Conservation (phyloP, 148 eudicot species). For the Silene latifolia region DNA sequence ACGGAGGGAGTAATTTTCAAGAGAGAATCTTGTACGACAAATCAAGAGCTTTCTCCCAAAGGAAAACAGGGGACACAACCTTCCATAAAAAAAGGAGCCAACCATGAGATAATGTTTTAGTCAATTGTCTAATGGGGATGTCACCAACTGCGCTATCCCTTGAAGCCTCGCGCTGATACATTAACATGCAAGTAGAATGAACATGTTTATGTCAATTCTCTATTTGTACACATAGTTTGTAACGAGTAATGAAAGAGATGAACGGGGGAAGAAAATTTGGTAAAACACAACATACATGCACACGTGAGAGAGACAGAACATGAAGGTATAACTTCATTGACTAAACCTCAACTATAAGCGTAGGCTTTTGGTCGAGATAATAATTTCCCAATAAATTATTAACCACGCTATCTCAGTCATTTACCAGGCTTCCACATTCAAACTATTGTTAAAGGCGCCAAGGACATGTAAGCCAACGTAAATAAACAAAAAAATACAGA, state of each 20-base stretch:
- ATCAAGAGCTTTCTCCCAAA: neutral
- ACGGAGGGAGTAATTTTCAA: neutral
- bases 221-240: neutral
- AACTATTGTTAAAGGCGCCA: neutral
- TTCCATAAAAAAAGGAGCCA: neutral
- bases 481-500: neutral
- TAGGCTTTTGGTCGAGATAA: slow-evolving; percentile 1
- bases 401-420: neutral
- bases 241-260: neutral
- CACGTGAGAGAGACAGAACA: neutral
- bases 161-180: neutral
- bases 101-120: neutral
- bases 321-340: neutral
- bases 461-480: neutral
- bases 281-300: too few species aligned
- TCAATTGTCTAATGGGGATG: neutral
- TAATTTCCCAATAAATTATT: neutral
- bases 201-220: neutral
- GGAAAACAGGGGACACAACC: neutral
- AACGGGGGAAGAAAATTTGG: neutral
- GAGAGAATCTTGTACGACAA: neutral
- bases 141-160: neutral
- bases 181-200: neutral
- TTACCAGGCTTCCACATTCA: neutral
- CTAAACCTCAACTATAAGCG: neutral